Percentiles rank a stretch among this genome's conserved stretches.
Evolutionary conservation across 352 stramenopile species (phyloP).

Genomic region (Phytophthora crassamura): DNA sequence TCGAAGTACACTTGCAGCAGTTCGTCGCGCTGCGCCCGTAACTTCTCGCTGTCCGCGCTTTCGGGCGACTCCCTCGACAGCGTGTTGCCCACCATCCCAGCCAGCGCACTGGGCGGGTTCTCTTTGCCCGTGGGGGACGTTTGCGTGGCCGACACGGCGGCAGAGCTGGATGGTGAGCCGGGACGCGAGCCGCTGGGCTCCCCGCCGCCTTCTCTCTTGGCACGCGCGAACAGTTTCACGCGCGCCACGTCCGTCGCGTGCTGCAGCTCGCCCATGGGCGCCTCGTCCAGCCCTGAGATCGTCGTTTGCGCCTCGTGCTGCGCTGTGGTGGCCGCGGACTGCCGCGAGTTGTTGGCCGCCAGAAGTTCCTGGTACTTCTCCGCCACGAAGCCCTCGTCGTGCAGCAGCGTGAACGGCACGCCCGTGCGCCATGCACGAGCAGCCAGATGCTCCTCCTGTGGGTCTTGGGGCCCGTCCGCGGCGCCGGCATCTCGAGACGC

Average conservation of each 20-base stretch:
- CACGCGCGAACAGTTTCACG: constrained; percentile 58
- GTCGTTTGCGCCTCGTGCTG: constrained; percentile 39
- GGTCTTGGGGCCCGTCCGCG: not conserved
- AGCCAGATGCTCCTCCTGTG: constrained; percentile 24
- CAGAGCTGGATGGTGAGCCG: constrained; percentile 14
- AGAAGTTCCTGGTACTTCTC: constrained; percentile 71
- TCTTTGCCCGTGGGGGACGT: constrained; percentile 28
- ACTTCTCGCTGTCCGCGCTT: constrained; percentile 40
- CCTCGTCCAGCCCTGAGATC: constrained; percentile 59
- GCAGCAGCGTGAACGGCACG: constrained; percentile 71
- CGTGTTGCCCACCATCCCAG: constrained; percentile 46
- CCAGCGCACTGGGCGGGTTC: constrained; percentile 39
- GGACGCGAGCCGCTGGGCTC: constrained; percentile 3
- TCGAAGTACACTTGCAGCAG: constrained; percentile 53
- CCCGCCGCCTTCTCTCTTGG: not conserved
- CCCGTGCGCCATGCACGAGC: constrained; percentile 56
- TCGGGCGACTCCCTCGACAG: constrained; percentile 50
- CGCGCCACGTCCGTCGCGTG: constrained; percentile 61
- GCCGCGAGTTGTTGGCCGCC: constrained; percentile 6
- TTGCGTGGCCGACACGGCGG: not conserved
- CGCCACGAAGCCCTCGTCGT: constrained; percentile 71
- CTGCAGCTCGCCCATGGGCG: constrained; percentile 63
- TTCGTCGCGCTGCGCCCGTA: constrained; percentile 44
- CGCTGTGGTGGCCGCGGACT: constrained; percentile 1
- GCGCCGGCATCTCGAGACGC: constrained; percentile 25